phyloP scores from a whole-genome alignment of 2,329 filamentous ascomycete species.

The Emmonsiellopsis sp. region DNA sequence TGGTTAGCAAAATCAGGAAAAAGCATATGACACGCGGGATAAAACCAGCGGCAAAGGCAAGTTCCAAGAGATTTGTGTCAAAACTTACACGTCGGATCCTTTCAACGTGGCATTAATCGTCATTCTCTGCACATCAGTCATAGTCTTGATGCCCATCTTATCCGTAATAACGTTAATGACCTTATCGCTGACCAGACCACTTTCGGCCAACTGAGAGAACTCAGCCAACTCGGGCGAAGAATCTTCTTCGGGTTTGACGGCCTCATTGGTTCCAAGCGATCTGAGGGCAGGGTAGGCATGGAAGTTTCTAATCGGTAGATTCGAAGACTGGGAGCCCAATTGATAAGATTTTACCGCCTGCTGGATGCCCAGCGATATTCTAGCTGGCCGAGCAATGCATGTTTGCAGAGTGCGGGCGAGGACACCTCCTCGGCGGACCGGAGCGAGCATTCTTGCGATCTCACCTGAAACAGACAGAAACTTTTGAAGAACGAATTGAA shows the following conservation, averaged over 20 bases:
- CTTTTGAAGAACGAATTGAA: slow-evolving; percentile 1
- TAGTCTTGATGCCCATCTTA: slow-evolving; percentile 67
- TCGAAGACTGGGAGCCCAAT: slow-evolving; percentile 11
- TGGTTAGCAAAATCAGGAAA: slow-evolving; percentile 13
- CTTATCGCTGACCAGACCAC: slow-evolving; percentile 48
- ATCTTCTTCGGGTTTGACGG: slow-evolving; percentile 9
- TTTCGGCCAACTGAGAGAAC: slow-evolving; percentile 30
- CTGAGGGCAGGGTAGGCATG: slow-evolving; percentile 22
- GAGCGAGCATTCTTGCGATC: slow-evolving; percentile 24
- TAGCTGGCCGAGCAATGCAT: slow-evolving; percentile 22
- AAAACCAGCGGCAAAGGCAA: background rate
- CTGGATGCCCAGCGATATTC: slow-evolving; percentile 16
- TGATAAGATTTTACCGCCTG: slow-evolving; percentile 21
- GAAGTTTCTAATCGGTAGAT: slow-evolving; percentile 19
- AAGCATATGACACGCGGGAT: background rate
- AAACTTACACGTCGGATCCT: slow-evolving; percentile 70
- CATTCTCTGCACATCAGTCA: slow-evolving; percentile 86
- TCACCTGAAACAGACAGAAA: no score
- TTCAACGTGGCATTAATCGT: slow-evolving; percentile 74
- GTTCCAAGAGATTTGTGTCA: slow-evolving; percentile 3
- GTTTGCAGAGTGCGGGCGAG: slow-evolving; percentile 28
- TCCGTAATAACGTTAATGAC: slow-evolving; percentile 61
- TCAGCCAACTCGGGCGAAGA: slow-evolving; percentile 27
- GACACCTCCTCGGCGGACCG: slow-evolving; percentile 29
- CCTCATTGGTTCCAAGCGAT: slow-evolving; percentile 19